phyloP scores from a whole-genome alignment of 2,329 filamentous ascomycete genomes.

The Fusarium sp. region DNA sequence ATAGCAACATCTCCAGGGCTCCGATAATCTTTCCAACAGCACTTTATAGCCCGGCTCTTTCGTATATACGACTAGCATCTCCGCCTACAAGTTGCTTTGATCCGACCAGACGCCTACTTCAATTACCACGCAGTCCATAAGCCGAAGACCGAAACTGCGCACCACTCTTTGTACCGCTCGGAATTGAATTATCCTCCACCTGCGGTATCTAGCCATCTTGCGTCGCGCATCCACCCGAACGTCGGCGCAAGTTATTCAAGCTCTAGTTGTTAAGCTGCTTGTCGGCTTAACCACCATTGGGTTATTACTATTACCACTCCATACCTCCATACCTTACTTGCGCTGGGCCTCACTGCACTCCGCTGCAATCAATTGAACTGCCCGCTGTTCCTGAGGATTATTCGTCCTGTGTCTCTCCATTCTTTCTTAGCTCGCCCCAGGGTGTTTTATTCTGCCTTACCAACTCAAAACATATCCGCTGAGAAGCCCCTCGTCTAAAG shows the following conservation, averaged over 20 bases:
- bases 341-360: slow-evolving; percentile 21
- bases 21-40: neutral
- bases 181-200: slow-evolving; percentile 25
- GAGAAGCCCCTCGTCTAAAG: slow-evolving; percentile 25
- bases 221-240: slow-evolving; percentile 20
- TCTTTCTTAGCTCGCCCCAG: slow-evolving; percentile 27
- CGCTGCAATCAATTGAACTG: slow-evolving; percentile 35
- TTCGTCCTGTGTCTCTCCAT: slow-evolving; percentile 5
- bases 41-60: slow-evolving; percentile 29
- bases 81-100: slow-evolving; percentile 28
- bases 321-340: slow-evolving; percentile 22
- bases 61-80: slow-evolving; percentile 45
- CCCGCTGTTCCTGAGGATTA: slow-evolving; percentile 9
- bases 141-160: slow-evolving; percentile 26
- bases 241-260: slow-evolving; percentile 20
- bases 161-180: slow-evolving; percentile 9
- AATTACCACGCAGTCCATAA: slow-evolving; percentile 17
- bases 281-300: slow-evolving; percentile 21
- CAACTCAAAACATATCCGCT: slow-evolving; percentile 21
- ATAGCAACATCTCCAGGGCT: neutral
- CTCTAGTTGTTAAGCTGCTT: slow-evolving; percentile 25
- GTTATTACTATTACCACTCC: slow-evolving; percentile 22
- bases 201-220: slow-evolving; percentile 19
- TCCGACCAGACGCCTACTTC: slow-evolving; percentile 30
- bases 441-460: slow-evolving; percentile 35